Percentiles rank a stretch among this genome's conserved stretches.
Conservation (phyloP, 192 early-diverging fungal genomes). For the Cladochytrium replicatum region DNA sequence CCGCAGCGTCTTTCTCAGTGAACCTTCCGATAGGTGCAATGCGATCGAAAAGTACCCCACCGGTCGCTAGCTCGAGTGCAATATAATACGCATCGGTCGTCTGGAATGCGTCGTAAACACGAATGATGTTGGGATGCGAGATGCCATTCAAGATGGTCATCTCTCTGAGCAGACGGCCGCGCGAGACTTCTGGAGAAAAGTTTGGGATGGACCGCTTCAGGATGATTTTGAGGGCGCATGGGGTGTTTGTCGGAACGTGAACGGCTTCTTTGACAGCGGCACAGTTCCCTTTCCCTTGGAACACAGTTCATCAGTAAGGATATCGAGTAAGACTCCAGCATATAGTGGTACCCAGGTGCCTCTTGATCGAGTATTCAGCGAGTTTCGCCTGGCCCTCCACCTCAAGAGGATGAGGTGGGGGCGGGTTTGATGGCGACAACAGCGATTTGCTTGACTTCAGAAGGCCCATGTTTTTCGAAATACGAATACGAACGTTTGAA, state of each 20-base stretch:
- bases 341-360: background rate
- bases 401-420: background rate
- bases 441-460: too few relatives aligned
- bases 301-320: too few relatives aligned
- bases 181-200: background rate
- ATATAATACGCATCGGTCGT: background rate
- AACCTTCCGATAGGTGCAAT: background rate
- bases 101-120: background rate
- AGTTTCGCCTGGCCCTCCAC: background rate
- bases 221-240: background rate
- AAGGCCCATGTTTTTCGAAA: too few relatives aligned
- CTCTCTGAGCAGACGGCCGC: background rate
- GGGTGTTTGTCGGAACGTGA: background rate
- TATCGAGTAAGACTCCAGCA: too few relatives aligned
- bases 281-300: background rate
- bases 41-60: background rate
- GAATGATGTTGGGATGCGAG: background rate
- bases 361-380: background rate
- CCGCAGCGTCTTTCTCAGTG: background rate
- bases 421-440: too few relatives aligned
- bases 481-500: too few relatives aligned
- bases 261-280: background rate
- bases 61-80: background rate
- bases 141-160: background rate
- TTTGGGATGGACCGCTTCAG: background rate